phyloP scores from a whole-genome alignment of 2,329 filamentous ascomycete species.

The Sporothrix pallida region DNA sequence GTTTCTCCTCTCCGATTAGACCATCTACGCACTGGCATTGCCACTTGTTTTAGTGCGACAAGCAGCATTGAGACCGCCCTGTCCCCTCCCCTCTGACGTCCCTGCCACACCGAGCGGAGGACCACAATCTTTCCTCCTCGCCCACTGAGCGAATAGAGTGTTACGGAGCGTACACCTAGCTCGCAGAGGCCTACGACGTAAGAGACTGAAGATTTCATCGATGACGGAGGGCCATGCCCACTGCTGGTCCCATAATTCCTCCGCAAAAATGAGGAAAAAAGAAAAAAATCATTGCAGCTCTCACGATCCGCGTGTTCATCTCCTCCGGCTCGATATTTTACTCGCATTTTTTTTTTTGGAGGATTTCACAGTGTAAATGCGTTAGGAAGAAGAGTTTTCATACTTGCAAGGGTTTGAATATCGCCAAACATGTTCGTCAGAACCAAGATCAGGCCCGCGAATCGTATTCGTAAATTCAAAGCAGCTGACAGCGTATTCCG shows the following conservation, averaged over 20 bases:
- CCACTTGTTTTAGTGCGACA: conserved; percentile 30
- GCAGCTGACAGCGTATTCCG: neutral
- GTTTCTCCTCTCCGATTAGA: conserved; percentile 22
- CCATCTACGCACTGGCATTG: conserved; percentile 28
- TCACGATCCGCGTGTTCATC: neutral
- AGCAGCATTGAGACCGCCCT: neutral
- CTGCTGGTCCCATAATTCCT: neutral
- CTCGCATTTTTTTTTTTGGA: neutral
- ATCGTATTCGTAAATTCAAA: conserved; percentile 5
- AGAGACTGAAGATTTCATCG: too few relatives aligned
- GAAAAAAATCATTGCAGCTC: neutral
- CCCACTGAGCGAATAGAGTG: conserved; percentile 18
- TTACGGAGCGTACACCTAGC: conserved; percentile 2
- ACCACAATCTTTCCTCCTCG: neutral
- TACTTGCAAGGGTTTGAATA: neutral
- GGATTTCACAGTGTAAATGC: too few relatives aligned
- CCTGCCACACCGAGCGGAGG: conserved; percentile 5
- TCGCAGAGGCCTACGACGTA: neutral
- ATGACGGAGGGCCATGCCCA: neutral
- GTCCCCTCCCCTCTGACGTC: conserved; percentile 13
- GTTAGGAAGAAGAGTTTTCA: neutral
- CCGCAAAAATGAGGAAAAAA: neutral
- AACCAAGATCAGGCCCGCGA: neutral
- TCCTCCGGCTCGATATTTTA: neutral
- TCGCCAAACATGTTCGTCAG: conserved; percentile 6